Percentiles rank a stretch among this genome's conserved stretches.
These are phyloP conservation scores for Euphorbia lathyris DNA, from an alignment of 345 rosid species.

Conservation along the genomic window DNA sequence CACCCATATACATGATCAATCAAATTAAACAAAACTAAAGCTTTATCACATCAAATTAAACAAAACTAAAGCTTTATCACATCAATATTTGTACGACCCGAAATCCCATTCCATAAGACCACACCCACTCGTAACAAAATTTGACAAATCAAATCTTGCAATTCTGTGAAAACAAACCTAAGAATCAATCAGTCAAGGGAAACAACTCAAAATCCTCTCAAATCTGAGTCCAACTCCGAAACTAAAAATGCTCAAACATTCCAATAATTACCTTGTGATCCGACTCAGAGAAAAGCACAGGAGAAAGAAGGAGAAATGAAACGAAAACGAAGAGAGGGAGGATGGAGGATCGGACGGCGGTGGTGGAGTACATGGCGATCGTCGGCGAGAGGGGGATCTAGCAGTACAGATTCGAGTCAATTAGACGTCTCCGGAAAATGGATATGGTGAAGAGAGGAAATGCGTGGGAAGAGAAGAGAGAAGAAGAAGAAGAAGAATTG, in stretches of 20 bases:
- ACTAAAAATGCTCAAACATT: background rate
- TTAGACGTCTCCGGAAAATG: background rate
- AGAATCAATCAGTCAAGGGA: background rate
- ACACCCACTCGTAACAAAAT: background rate
- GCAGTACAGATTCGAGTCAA: slow-evolving; percentile 18
- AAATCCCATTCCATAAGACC: background rate
- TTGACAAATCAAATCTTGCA: background rate
- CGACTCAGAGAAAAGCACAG: slow-evolving; percentile 68
- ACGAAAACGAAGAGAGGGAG: slow-evolving; percentile 21
- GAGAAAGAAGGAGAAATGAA: slow-evolving; percentile 31
- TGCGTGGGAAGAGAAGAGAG: no score
- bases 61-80: background rate
- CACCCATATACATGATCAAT: background rate
- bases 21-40: no score
- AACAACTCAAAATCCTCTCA: slow-evolving; percentile 7
- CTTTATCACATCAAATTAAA: no score
- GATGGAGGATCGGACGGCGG: slow-evolving; percentile 31
- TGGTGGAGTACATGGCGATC: slow-evolving; percentile 50
- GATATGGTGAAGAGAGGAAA: no score
- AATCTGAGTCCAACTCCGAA: slow-evolving; percentile 27
- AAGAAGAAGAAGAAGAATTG: no score
- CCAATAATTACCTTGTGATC: slow-evolving; percentile 75
- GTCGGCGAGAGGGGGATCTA: slow-evolving; percentile 50
- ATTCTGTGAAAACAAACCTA: no score
- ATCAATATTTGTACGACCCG: no score